phyloP scores from a whole-genome alignment of 2,329 filamentous ascomycete genomes.

The Neobulgaria alba region DNA sequence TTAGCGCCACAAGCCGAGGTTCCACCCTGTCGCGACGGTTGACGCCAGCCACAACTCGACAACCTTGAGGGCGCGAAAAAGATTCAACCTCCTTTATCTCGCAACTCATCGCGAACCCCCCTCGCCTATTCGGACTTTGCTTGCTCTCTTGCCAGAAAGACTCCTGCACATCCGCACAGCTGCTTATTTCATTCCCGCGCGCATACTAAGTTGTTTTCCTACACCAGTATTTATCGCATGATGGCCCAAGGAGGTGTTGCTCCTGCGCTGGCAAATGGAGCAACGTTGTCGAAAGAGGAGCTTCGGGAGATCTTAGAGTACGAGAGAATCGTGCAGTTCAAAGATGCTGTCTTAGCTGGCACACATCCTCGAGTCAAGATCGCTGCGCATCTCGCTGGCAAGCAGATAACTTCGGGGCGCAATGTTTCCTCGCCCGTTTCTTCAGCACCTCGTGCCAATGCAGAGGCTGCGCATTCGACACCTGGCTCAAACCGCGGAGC shows the following conservation, averaged over 20 bases:
- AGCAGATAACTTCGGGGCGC: slow-evolving; percentile 17
- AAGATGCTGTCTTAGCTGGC: slow-evolving; percentile 73
- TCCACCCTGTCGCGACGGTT: too few relatives aligned
- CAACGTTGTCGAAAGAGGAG: slow-evolving; percentile 37
- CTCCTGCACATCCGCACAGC: slow-evolving; percentile 9
- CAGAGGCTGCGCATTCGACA: slow-evolving; percentile 10
- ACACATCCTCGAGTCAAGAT: slow-evolving; percentile 57
- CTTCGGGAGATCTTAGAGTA: slow-evolving; percentile 58
- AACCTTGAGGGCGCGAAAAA: too few relatives aligned
- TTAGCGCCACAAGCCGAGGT: too few relatives aligned
- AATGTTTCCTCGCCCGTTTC: slow-evolving; percentile 18
- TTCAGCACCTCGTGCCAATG: slow-evolving; percentile 17
- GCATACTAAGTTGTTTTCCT: neutral
- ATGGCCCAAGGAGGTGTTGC: slow-evolving; percentile 33
- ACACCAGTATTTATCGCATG: slow-evolving; percentile 5
- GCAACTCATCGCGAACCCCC: slow-evolving; percentile 18
- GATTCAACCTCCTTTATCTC: neutral
- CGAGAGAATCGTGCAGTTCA: slow-evolving; percentile 71
- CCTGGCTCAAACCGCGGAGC: slow-evolving; percentile 14
- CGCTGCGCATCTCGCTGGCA: slow-evolving; percentile 34
- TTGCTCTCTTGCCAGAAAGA: slow-evolving; percentile 23
- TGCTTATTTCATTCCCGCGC: neutral
- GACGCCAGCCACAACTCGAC: too few relatives aligned
- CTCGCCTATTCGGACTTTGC: slow-evolving; percentile 13
- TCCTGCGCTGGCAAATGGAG: slow-evolving; percentile 23